Evolutionary conservation across 495 filamentous ascomycete genomes (phyloP).

Genomic region (Penicillium salamii): DNA sequence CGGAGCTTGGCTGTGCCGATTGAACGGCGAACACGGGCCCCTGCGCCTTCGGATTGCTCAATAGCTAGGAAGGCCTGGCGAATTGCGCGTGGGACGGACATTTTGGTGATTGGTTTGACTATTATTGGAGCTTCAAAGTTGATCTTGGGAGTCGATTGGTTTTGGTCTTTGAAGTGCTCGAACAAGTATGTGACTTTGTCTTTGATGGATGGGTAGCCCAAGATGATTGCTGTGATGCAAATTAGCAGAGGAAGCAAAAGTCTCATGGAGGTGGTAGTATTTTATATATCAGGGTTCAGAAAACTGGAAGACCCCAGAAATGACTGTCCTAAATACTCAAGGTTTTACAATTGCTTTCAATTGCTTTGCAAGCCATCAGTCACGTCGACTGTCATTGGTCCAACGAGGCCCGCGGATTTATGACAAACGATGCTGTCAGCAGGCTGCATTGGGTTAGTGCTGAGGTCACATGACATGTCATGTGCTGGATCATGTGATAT

Average conservation of each 20-base stretch:
- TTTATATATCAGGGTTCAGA: slow-evolving; percentile 34
- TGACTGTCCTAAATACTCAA: not conserved
- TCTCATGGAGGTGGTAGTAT: slow-evolving; percentile 35
- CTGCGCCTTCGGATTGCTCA: slow-evolving; percentile 87
- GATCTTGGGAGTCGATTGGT: not conserved
- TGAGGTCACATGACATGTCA: not conserved
- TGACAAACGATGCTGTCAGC: slow-evolving; percentile 37
- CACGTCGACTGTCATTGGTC: not conserved
- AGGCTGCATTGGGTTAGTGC: slow-evolving; percentile 11
- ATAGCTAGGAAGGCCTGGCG: slow-evolving; percentile 77
- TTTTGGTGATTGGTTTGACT: slow-evolving; percentile 41
- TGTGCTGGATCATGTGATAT: no score
- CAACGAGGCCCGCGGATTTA: not conserved
- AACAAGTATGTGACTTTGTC: slow-evolving; percentile 10
- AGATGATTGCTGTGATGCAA: slow-evolving; percentile 41
- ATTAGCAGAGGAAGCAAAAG: slow-evolving; percentile 40
- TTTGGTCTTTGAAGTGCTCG: slow-evolving; percentile 11
- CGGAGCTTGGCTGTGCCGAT: slow-evolving; percentile 81
- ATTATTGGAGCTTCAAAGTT: slow-evolving; percentile 7
- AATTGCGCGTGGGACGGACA: slow-evolving; percentile 72
- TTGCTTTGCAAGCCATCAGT: slow-evolving; percentile 33
- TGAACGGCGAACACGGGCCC: slow-evolving; percentile 81
- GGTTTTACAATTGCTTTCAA: no score
- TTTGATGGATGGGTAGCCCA: slow-evolving; percentile 25
- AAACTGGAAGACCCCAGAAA: no score